These are phyloP conservation scores for Pharus latifolius DNA, from an alignment of 176 grass and related monocot genomes.

Conservation along the genomic window DNA sequence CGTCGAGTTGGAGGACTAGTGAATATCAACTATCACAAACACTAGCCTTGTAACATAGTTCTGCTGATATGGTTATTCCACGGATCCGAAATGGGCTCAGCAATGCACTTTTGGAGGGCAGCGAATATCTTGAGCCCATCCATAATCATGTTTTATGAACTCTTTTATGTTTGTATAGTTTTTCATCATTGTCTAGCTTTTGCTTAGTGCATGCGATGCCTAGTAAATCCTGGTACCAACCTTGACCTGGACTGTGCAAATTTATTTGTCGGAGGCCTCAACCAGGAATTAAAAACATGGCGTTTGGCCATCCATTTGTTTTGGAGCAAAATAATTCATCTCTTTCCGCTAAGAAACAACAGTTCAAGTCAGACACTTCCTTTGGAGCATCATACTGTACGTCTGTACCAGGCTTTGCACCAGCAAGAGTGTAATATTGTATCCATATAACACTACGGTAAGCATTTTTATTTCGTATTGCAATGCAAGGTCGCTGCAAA, in stretches of 20 bases:
- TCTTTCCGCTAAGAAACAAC: too few relatives aligned
- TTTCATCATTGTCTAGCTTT: neutral
- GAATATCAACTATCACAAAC: neutral
- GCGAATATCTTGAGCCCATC: neutral
- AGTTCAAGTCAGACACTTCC: too few relatives aligned
- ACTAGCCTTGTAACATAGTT: neutral
- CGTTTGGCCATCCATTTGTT: neutral
- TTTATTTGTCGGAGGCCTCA: conserved; percentile 21
- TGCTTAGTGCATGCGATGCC: conserved; percentile 27
- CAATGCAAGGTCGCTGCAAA: too few relatives aligned
- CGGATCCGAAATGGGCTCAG: conserved; percentile 1
- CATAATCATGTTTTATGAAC: conserved; percentile 8
- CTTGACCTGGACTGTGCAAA: conserved; percentile 17
- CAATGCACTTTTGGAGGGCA: conserved; percentile 1
- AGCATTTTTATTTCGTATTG: too few relatives aligned
- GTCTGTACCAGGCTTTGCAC: too few relatives aligned
- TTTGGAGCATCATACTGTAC: too few relatives aligned
- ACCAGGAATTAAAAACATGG: neutral
- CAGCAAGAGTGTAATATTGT: too few relatives aligned
- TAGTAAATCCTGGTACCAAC: neutral
- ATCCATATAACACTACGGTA: too few relatives aligned
- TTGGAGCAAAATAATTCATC: neutral
- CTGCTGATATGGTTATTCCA: neutral
- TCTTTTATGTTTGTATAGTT: conserved; percentile 23
- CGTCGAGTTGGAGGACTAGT: conserved; percentile 86